Base-by-base conservation (phyloP, 2,329 filamentous ascomycete genomes). In the Verticillium zaregamsianum region DNA sequence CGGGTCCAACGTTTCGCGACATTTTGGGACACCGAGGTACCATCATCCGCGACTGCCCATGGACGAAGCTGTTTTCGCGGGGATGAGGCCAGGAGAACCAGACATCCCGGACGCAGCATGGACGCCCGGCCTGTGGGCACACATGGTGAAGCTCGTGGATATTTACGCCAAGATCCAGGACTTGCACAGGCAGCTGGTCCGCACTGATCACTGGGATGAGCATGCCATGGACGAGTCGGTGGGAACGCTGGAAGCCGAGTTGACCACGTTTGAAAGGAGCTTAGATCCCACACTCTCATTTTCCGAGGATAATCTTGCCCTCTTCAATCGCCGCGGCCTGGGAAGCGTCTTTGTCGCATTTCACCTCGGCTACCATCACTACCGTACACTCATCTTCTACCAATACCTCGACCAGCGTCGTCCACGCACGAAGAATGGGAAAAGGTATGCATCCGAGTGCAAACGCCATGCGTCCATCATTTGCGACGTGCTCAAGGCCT, bases 331-430 rank as follows among this genome's bases (percentile, higher is more conserved):
- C 2, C 66, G 66, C 11, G 73, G 73, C 4, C 54, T 70, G 1
- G 73, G 73, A 0, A 68, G 72, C 7, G 66, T 70, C 3, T 75
- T 74, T 54, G 61, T 74, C 1, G 73, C 73, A 23, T 70, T 75
- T 52, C 73, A 75, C 64, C 62, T 75, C 2, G 73, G 73, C 15
- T 73, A 70, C 39, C 70, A 75, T 20, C 72, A 75, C 54, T 75
- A 75, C 58, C 68, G 64, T 7, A 75, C 71, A 8, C 63, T 75
- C 0, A 62, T 75, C 0, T 75, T 70, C 33, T 75, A 74, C 61
- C 70, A 71, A 25, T 74, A 74, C 45, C 67, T 75, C 3, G 73
- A 75, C 39, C 69, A 69, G 15, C 67, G 70, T 1, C 67, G 71
- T 12, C 68, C 70, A 1, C 59, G 65, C 0, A 73, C 69, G 0